Evolutionary conservation across 805 yeast species (phyloP), one percentile per base, ranked within the genome.

Genomic region (Saccharomycopsis sp.): DNA sequence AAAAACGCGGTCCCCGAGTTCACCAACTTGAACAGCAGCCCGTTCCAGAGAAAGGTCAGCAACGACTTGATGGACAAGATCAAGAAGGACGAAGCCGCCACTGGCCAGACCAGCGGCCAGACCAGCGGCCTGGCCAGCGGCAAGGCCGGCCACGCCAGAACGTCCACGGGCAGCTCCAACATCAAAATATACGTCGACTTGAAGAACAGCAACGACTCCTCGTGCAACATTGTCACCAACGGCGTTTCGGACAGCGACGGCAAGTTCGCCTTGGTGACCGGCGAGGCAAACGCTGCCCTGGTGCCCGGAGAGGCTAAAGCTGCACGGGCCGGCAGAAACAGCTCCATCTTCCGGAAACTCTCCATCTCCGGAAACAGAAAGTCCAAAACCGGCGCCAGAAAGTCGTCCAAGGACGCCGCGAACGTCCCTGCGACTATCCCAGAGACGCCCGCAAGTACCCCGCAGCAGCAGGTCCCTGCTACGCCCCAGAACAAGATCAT

Each of bases 181-280:
- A 57, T 58, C 7, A 52, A 48, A 21, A 56, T 57, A 47, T 56
- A 51, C 47, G 34, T 44, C 7, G 61, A 57, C 46, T 15, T 20
- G 24, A 50, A 46, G 3, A 24, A 56, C 34, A 44, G 41, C 12
- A 53, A 57, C 40, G 61, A 57, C n/a, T 57, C 63, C 3, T 56
- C 57, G 24, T 57, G 52, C 53, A 58, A 60, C 37, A 50, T 60
- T 57, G 53, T 60, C 46, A 60, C 63, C 18, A 60, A 60, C 34
- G 63, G 63, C 1, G 52, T 29, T 23, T 54, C 61, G n/a, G 56
- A 56, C 24, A 53, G 57, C 41, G 37, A 50, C 2, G 48, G 58
- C 23, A 58, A 58, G 44, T 20, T 58, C 8, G 50, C 55, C 24
- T 41, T 50, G 14, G 16, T 34, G 34, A 16, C 54, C 24, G 8